phyloP scores from a whole-genome alignment of 1,284 basidiomycete species.

The Sanghuangporus baumii region DNA sequence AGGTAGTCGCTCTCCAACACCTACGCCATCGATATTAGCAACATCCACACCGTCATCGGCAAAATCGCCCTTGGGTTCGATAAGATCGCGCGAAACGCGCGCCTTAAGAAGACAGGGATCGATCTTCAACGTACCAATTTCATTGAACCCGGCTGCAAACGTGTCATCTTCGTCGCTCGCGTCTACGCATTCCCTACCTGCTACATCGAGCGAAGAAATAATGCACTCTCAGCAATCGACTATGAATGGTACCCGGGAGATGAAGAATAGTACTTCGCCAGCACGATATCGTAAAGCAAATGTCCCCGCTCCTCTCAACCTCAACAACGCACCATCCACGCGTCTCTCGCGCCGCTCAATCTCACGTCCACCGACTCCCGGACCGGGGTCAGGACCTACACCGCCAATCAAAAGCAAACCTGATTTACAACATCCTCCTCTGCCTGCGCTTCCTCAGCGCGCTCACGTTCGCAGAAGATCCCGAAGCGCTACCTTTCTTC shows the following conservation, averaged over 20 bases:
- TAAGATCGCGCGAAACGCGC: not conserved
- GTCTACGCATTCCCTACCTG: not conserved
- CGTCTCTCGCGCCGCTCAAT: slow-evolving; percentile 4
- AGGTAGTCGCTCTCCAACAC: slow-evolving; percentile 11
- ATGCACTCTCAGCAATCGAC: not conserved
- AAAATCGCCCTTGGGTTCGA: not conserved
- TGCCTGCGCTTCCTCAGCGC: not conserved
- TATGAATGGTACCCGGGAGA: slow-evolving; percentile 2
- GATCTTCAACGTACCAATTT: slow-evolving; percentile 9
- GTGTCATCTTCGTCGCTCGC: slow-evolving; percentile 8
- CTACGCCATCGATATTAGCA: not conserved
- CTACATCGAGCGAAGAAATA: not conserved
- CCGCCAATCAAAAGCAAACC: slow-evolving; percentile 11
- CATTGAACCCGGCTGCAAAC: not conserved
- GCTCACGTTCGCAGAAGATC: not conserved
- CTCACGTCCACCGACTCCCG: not conserved
- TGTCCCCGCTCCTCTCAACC: slow-evolving; percentile 25
- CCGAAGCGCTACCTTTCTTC: not conserved
- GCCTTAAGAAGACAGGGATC: slow-evolving; percentile 11
- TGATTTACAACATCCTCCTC: not conserved
- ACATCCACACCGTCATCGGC: slow-evolving; percentile 1
- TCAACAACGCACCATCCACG: slow-evolving; percentile 2
- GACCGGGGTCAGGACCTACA: not conserved
- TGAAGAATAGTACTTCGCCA: slow-evolving; percentile 1
- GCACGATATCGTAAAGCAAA: slow-evolving; percentile 21